These are phyloP conservation scores for Candida hungchunana DNA, from an alignment of 805 yeast genomes.

Conservation along the genomic window DNA sequence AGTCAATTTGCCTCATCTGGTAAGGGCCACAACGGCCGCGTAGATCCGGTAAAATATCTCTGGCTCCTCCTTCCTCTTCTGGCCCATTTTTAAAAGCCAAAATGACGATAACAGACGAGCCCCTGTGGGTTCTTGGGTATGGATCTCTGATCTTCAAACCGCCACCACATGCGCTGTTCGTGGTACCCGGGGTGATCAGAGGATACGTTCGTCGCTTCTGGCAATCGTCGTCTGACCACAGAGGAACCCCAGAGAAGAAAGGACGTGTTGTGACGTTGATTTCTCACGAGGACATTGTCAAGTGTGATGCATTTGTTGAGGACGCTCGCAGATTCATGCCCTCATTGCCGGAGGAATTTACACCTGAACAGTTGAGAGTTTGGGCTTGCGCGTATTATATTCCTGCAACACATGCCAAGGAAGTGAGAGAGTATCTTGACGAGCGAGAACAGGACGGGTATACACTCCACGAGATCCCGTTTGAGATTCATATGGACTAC, in stretches of 20 bases:
- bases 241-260: slow-evolving; percentile 83
- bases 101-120: slow-evolving; percentile 25
- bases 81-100: no score
- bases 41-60: no score
- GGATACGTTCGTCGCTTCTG: slow-evolving; percentile 85
- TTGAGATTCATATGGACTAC: slow-evolving; percentile 40
- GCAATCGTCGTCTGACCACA: slow-evolving; percentile 87
- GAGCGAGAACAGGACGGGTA: slow-evolving; percentile 89
- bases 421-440: slow-evolving; percentile 68
- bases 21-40: no score
- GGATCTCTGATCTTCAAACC: slow-evolving; percentile 90
- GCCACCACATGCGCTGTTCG: slow-evolving; percentile 63
- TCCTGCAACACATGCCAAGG: slow-evolving; percentile 54
- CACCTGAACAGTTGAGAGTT: slow-evolving; percentile 44
- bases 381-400: slow-evolving; percentile 87
- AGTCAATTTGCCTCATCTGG: no score
- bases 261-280: slow-evolving; percentile 87
- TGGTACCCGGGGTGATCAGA: slow-evolving; percentile 66
- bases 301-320: slow-evolving; percentile 35
- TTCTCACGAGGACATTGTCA: slow-evolving; percentile 49
- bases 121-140: slow-evolving; percentile 83
- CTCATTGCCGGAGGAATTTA: slow-evolving; percentile 24
- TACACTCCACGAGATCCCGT: slow-evolving; percentile 60
- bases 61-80: no score
- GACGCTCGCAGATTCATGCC: slow-evolving; percentile 35